Conservation (phyloP, 306 rosid genomes). For the Cyclanthera cordifolia region DNA sequence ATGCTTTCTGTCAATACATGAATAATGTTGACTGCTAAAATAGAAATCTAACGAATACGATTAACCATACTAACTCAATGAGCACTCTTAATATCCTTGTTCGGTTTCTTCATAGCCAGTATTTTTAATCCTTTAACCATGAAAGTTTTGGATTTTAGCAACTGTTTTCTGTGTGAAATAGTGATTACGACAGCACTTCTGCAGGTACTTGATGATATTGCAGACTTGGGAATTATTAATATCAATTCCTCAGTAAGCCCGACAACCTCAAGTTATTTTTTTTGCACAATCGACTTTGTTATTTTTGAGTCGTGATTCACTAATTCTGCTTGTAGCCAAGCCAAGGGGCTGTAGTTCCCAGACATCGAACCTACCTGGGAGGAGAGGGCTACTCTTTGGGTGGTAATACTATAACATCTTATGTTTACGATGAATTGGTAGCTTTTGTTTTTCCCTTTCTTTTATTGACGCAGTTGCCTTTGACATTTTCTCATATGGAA, state of each 20-base stretch:
- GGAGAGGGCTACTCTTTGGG: conserved; percentile 37
- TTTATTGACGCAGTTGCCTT: conserved; percentile 11
- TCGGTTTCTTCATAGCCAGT: neutral
- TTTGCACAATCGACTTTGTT: neutral
- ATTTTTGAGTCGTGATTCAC: neutral
- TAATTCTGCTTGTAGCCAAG: conserved; percentile 24
- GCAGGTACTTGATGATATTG: conserved; percentile 7
- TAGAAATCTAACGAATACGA: too few relatives aligned
- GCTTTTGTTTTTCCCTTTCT: conserved; percentile 12
- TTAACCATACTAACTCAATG: too few relatives aligned
- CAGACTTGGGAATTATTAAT: neutral
- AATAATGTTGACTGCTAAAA: too few relatives aligned
- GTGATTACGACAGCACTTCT: neutral
- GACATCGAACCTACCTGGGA: conserved; percentile 30
- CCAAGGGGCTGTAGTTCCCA: conserved; percentile 27
- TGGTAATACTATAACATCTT: conserved; percentile 16
- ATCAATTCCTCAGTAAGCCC: neutral
- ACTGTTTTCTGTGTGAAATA: conserved; percentile 1
- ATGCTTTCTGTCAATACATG: too few relatives aligned
- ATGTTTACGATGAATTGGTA: conserved; percentile 10
- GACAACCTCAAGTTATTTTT: neutral
- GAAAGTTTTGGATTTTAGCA: neutral
- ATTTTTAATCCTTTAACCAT: neutral
- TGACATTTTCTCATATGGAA: conserved; percentile 33
- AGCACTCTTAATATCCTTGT: too few relatives aligned